Evolutionary conservation across 1,284 basidiomycete species (phyloP), one percentile per base, ranked within the genome.

Genomic region (Cutaneotrichosporon cutaneum): DNA sequence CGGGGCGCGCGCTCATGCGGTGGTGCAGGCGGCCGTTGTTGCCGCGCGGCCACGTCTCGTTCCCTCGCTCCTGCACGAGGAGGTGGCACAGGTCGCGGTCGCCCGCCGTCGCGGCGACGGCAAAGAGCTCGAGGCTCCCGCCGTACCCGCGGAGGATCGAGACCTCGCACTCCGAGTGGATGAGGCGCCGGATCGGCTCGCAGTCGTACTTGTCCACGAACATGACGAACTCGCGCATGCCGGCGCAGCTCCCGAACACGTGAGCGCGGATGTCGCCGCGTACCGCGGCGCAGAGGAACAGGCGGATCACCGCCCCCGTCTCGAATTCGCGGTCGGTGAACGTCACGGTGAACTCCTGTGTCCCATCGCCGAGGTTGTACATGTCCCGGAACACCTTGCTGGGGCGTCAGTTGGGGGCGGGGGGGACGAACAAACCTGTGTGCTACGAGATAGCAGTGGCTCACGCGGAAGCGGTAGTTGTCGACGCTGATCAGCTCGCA

Each of bases 161-260:
- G 11, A 48, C 45, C 24, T 48, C 45, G 45, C 21, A 24, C 10
- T 48, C 26, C 9, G 22, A 26, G 22, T 27, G 45, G 22, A 48
- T 24, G 21, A 48, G 22, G 22, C 22, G 22, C 11, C 26, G 13
- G 21, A 48, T 26, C 22, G 9, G 45, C 11, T 24, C 22, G 50
- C 50, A 54, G 35, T 54, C 21, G 21, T 39, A 54, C 53, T 54
- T 36, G 33, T 32, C 27, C 24, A 52, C 11, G 26, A 52, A 52
- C 24, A 32, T 24, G 16, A 33, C 50, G n/a, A 52, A 30, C 16
- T 30, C 45, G 10, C 45, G 21, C 21, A 48, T 14, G 45, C 33
- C 10, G 50, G n/a, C 4, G 9, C 27, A 27, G 16, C n/a, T 21
- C 4, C 50, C 27, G 16, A 16, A 32, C 6, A 52, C 50, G 16